phyloP scores from a whole-genome alignment of 805 yeast species.

The Metschnikowia drakensbergensis region DNA sequence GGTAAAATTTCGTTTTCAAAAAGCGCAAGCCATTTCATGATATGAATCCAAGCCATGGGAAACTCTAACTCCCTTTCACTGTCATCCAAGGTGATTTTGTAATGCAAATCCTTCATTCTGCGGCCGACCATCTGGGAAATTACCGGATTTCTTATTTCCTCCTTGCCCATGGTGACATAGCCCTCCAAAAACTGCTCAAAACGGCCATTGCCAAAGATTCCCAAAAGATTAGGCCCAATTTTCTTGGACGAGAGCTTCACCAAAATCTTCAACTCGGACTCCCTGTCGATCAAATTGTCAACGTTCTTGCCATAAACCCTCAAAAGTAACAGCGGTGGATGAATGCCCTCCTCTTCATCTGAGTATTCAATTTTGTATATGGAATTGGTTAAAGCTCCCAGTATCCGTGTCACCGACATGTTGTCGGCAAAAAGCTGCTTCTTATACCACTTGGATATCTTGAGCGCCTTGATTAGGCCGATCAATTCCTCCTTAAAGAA shows the following conservation, averaged over 20 bases:
- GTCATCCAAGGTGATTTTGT: conserved; percentile 61
- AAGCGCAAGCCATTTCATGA: conserved; percentile 65
- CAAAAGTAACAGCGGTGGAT: conserved; percentile 60
- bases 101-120: conserved; percentile 93
- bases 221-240: conserved; percentile 86
- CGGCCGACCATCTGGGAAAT: conserved; percentile 83
- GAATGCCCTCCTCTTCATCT: conserved; percentile 27
- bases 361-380: conserved; percentile 70
- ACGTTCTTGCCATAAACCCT: conserved; percentile 88
- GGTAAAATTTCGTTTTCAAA: conserved; percentile 42
- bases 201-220: conserved; percentile 89
- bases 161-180: conserved; percentile 69
- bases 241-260: conserved; percentile 68
- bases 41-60: conserved; percentile 65
- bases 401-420: conserved; percentile 60
- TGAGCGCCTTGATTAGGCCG: conserved; percentile 56
- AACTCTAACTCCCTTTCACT: conserved; percentile 52
- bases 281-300: conserved; percentile 81
- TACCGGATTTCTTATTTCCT: conserved; percentile 69
- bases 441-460: conserved; percentile 76
- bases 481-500: conserved; percentile 81
- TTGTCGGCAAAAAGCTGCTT: conserved; percentile 39
- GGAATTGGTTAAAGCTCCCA: conserved; percentile 92
- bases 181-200: conserved; percentile 89
- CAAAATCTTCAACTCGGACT: conserved; percentile 68